Conservation (phyloP, 257 asterid species). For the Nicotiana paniculata region DNA sequence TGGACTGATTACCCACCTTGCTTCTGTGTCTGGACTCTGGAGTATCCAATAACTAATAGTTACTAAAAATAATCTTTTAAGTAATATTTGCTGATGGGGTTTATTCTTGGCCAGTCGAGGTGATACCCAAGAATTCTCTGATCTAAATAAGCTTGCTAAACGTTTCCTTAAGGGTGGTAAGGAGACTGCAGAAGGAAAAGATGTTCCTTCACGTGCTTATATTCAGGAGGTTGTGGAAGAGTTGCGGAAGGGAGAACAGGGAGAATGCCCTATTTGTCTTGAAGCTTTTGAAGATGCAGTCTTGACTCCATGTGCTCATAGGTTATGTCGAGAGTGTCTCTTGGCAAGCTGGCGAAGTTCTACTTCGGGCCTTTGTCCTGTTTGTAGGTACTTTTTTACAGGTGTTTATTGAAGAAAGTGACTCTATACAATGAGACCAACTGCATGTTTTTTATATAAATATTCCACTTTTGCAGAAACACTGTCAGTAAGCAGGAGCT, state of each 20-base stretch:
- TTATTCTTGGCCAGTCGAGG: constrained; percentile 71
- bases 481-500: constrained; percentile 72
- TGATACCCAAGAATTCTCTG: constrained; percentile 94
- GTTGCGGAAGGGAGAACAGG: constrained; percentile 78
- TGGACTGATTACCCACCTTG: not conserved
- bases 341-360: constrained; percentile 91
- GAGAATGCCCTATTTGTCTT: constrained; percentile 96
- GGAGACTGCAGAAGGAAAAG: constrained; percentile 50
- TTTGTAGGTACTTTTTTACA: constrained; percentile 67
- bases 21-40: not conserved
- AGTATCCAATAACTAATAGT: not conserved
- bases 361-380: constrained; percentile 83
- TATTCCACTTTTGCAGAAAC: constrained; percentile 43
- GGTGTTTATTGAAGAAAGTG: not conserved
- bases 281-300: constrained; percentile 99
- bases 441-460: not conserved
- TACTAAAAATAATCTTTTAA: not conserved
- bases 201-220: constrained; percentile 75
- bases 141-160: constrained; percentile 78
- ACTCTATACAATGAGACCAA: not conserved
- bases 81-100: constrained; percentile 19
- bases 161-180: constrained; percentile 71
- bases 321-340: constrained; percentile 89
- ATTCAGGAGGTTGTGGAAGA: constrained; percentile 88
- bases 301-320: constrained; percentile 98